phyloP scores from a whole-genome alignment of 371 early-diverging fungal species.

The Saksenaea oblongispora region DNA sequence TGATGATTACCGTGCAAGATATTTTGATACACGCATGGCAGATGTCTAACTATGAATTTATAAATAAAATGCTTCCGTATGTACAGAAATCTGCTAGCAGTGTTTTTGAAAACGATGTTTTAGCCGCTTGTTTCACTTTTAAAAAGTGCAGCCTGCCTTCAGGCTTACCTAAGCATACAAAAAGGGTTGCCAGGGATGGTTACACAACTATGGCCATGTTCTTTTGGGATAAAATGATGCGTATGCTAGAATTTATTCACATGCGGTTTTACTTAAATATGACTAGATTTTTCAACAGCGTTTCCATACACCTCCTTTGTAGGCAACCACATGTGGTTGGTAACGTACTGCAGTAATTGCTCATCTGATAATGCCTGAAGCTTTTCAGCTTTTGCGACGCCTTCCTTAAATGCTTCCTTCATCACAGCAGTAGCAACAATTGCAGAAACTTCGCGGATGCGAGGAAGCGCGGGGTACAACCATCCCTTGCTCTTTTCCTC shows the following conservation, averaged over 20 bases:
- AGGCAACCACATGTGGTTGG: slow-evolving; percentile 52
- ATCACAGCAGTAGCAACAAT: slow-evolving; percentile 78
- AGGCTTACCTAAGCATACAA: neutral
- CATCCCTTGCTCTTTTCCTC: slow-evolving; percentile 67
- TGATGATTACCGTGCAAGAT: slow-evolving; percentile 55
- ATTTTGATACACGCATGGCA: slow-evolving; percentile 22
- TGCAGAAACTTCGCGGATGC: slow-evolving; percentile 82
- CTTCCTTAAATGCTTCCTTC: slow-evolving; percentile 62
- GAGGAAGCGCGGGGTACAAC: slow-evolving; percentile 80
- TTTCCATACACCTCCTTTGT: neutral
- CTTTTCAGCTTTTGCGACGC: slow-evolving; percentile 36
- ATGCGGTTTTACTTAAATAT: neutral
- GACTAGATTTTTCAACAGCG: neutral
- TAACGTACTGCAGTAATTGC: slow-evolving; percentile 30
- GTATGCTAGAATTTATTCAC: neutral
- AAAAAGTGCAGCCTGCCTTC: neutral
- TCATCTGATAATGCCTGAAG: slow-evolving; percentile 11
- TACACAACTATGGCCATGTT: neutral
- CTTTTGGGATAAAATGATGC: neutral
- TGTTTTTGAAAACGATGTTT: too few relatives aligned
- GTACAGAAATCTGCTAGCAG: too few relatives aligned
- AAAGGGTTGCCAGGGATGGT: neutral
- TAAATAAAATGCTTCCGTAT: neutral
- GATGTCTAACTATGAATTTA: neutral
- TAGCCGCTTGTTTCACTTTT: too few relatives aligned